Evolutionary conservation across 768 basidiomycete genomes (phyloP).

Genomic region (Crepidotus variabilis): DNA sequence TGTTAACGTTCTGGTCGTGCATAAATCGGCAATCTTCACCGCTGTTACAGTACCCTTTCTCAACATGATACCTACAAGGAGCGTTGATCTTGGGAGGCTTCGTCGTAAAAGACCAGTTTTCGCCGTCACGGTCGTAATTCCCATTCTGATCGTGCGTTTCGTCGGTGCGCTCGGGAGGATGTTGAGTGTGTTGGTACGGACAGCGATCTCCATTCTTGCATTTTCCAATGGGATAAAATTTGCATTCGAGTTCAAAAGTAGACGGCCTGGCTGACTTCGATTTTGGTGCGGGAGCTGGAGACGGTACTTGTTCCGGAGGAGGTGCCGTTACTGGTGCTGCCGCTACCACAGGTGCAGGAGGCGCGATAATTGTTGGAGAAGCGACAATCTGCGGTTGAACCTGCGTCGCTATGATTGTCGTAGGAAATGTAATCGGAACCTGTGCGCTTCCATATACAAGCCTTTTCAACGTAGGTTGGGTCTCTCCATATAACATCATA

Average conservation of each 20-base stretch:
- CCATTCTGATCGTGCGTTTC: not conserved
- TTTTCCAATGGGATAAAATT: conserved; percentile 31
- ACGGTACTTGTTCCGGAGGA: not conserved
- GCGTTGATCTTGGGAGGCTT: conserved; percentile 11
- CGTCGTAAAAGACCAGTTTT: not conserved
- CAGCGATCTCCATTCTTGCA: conserved; percentile 37
- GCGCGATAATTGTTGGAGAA: no score
- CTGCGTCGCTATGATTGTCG: no score
- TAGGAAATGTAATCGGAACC: no score
- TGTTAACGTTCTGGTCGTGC: conserved; percentile 18
- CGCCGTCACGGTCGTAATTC: conserved; percentile 6
- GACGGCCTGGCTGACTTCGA: not conserved
- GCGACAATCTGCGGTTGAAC: no score
- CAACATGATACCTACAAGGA: conserved; percentile 19
- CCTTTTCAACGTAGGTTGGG: conserved; percentile 31
- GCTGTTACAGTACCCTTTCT: conserved; percentile 15
- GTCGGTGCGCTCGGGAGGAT: conserved; percentile 5
- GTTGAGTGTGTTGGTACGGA: conserved; percentile 29
- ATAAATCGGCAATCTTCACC: conserved; percentile 16
- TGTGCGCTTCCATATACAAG: not conserved
- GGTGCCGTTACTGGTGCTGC: not conserved
- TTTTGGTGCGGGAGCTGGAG: not conserved
- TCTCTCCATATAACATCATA: conserved; percentile 33
- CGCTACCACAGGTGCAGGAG: not conserved
- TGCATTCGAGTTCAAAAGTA: conserved; percentile 17